Evolutionary conservation across 352 stramenopile species (phyloP).

Genomic region (Phytopythium mirpurense): DNA sequence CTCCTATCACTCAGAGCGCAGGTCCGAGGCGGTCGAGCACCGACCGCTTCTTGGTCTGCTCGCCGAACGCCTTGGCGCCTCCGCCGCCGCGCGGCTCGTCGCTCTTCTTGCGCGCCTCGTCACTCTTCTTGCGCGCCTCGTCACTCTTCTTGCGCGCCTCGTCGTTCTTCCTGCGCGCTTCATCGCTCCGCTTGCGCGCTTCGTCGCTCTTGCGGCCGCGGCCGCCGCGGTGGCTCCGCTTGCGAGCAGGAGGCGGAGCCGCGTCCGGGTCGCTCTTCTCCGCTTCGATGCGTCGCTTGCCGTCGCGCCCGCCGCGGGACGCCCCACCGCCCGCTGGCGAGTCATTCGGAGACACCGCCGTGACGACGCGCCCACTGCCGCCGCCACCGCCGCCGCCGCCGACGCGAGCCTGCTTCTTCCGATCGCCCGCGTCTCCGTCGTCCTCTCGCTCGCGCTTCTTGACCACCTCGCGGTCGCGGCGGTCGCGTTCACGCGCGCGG

Average conservation of each 20-base stretch:
- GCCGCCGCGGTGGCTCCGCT: constrained; percentile 12
- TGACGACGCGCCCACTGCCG: constrained; percentile 38
- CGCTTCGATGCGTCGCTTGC: constrained; percentile 55
- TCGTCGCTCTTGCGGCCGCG: constrained; percentile 22
- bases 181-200: not conserved
- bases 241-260: not conserved
- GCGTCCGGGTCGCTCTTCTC: constrained; percentile 16
- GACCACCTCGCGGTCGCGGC: constrained; percentile 2
- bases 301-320: constrained; percentile 16
- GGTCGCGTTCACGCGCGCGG: constrained; percentile 12
- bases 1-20: constrained; percentile 41
- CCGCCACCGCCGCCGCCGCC: constrained; percentile 13
- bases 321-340: constrained; percentile 22
- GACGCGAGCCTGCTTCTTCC: constrained; percentile 27
- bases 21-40: constrained; percentile 79
- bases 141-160: not conserved
- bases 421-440: constrained; percentile 6
- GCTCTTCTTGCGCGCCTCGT: constrained; percentile 33
- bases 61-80: constrained; percentile 36
- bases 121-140: not conserved
- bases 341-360: constrained; percentile 12
- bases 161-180: not conserved
- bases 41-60: constrained; percentile 77
- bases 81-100: constrained; percentile 25
- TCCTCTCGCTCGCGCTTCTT: constrained; percentile 12